A percentile compares a stretch with the other conserved stretches of the same genome.
phyloP scores from a whole-genome alignment of 2,329 filamentous ascomycete species.

The Pezicula carpinea region DNA sequence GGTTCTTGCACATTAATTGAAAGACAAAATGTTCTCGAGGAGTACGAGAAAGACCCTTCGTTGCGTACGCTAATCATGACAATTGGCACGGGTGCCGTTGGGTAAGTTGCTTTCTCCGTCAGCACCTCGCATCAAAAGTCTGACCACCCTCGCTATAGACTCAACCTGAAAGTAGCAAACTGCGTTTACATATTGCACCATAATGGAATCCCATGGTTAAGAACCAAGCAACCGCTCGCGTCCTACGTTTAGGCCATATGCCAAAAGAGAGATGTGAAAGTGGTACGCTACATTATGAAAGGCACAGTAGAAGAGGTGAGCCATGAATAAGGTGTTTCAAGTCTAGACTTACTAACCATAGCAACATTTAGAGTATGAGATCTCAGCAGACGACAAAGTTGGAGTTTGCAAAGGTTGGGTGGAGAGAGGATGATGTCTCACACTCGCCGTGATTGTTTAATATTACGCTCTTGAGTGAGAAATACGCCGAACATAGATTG shows the following conservation, averaged over 20 bases:
- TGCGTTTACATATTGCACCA: conserved; percentile 4
- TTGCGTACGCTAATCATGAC: conserved; percentile 15
- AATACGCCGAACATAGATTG: too few relatives aligned
- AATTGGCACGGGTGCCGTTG: conserved; percentile 14
- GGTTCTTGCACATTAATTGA: conserved; percentile 4
- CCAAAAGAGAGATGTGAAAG: conserved; percentile 1
- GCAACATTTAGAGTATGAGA: not conserved
- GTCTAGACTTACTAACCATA: conserved; percentile 5
- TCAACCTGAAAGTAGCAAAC: not conserved
- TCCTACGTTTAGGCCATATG: conserved; percentile 5
- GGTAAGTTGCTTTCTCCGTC: conserved; percentile 4
- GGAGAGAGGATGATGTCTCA: not conserved
- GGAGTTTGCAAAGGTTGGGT: conserved; percentile 7
- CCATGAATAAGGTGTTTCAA: not conserved
- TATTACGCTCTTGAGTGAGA: too few relatives aligned
- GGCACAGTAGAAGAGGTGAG: conserved; percentile 17
- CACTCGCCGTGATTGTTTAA: too few relatives aligned
- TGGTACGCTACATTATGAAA: conserved; percentile 5
- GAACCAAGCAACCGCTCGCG: conserved; percentile 4
- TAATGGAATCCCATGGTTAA: conserved; percentile 8
- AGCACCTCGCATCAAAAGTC: not conserved
- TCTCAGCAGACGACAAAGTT: conserved; percentile 8
- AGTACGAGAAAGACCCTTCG: conserved; percentile 6
- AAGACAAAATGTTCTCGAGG: conserved; percentile 7
- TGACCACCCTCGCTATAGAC: not conserved